A percentile compares a stretch with the other conserved stretches of the same genome.
Evolutionary conservation across 805 yeast species (phyloP).

Genomic region (Diddensiella transvaalensis): DNA sequence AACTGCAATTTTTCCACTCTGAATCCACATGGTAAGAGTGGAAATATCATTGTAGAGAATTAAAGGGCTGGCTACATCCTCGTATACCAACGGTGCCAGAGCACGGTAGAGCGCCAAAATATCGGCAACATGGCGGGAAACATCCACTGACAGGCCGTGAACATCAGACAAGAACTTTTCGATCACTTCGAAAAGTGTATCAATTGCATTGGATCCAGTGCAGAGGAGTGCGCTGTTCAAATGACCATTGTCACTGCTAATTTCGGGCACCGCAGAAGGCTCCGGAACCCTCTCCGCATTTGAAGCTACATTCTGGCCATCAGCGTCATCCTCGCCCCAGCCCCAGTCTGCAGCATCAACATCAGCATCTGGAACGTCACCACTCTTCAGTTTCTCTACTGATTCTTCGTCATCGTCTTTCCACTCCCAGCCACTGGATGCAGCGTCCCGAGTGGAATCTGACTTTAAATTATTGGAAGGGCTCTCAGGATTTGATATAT

Average conservation of each 20-base stretch:
- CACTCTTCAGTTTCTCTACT: not conserved
- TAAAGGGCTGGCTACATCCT: conserved; percentile 9
- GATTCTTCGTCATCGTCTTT: conserved; percentile 18
- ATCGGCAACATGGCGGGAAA: conserved; percentile 12
- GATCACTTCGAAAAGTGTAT: conserved; percentile 7
- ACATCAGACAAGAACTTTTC: conserved; percentile 12
- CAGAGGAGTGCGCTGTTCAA: not conserved
- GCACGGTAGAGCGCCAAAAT: conserved; percentile 25
- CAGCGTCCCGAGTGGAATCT: conserved; percentile 6
- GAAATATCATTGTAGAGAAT: conserved; percentile 22
- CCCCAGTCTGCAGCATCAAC: conserved; percentile 23
- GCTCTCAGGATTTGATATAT: not conserved
- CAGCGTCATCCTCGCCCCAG: conserved; percentile 24
- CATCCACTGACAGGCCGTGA: not conserved
- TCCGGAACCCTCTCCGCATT: not conserved
- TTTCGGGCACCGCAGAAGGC: not conserved
- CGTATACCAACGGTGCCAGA: conserved; percentile 20
- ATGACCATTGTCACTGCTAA: not conserved
- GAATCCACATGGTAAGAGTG: conserved; percentile 4
- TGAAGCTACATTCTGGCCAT: not conserved
- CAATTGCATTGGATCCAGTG: conserved; percentile 5
- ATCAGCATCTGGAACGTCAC: conserved; percentile 2
- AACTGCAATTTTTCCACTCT: not conserved
- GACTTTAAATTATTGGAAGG: not conserved
- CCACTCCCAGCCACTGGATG: conserved; percentile 21